Evolutionary conservation across 176 grass and related monocot species (phyloP), one percentile per base, ranked within the genome.

Genomic region (Aegilops speltoides): DNA sequence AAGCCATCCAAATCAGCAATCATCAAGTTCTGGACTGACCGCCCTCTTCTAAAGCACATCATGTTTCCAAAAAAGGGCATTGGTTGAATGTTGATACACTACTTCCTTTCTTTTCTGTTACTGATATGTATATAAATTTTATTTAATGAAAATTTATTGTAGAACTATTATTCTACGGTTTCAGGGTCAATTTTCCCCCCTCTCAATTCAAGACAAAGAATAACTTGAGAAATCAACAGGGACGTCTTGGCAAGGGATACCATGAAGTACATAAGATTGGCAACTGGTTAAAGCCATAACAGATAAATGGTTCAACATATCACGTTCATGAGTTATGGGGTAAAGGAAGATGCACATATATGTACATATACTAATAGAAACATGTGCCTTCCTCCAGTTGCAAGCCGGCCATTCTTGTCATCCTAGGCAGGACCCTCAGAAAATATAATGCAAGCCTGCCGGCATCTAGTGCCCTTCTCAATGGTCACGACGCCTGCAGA

Each of bases 391-490:
- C 32, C 24, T 46, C 25, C 38, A 22, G 16, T 68, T 17, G 25
- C 25, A 66, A 46, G 24, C 79, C 45, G 43, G 26, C 48, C 62
- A 14, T 43, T 64, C 50, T 10, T 48, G 28, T 66, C 41, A 12
- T 17, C 26, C n/a, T 46, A 11, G 41, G 15, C 73, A 50, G 15
- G 28, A 52, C 43, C 41, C 7, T 52, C 73, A 10, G 73, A 52
- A 75, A 73, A 79, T 23, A 12, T 19, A 16, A 85, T 4, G 6
- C 10, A 66, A 48, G 22, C 43, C 45, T 67, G 15, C 43, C 45
- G 29, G 19, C 43, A 64, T 40, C 68, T 91, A 87, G 68, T 84
- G 78, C 22, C 76, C 41, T 34, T 87, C 85, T 33, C 80, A 76
- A 65, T 7, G 75, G 36, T 80, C 75, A 11, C 79, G 61, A 36